Conservation (phyloP, 257 asterid species). For the Plectranthus barbatus region DNA sequence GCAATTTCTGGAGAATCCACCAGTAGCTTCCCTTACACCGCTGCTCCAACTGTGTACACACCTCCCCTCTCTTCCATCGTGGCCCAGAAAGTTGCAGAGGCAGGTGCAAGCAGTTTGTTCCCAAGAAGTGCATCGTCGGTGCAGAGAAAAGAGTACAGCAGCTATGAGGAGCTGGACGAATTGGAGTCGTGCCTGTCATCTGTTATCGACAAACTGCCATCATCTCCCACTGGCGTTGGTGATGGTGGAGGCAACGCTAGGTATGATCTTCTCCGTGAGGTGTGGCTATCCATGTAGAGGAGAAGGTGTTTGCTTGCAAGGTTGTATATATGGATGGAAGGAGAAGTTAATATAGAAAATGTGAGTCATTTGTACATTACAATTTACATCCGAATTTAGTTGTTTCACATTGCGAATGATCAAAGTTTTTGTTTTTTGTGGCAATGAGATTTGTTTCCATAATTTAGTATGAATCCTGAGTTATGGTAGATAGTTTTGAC, state of each 20-base stretch:
- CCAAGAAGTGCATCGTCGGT: slow-evolving; percentile 57
- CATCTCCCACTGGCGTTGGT: slow-evolving; percentile 26
- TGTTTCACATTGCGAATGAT: neutral
- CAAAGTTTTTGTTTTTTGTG: neutral
- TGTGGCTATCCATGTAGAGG: slow-evolving; percentile 50
- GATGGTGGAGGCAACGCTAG: slow-evolving; percentile 37
- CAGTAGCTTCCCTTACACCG: slow-evolving; percentile 65
- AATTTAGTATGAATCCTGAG: too few relatives aligned
- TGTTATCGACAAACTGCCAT: slow-evolving; percentile 35
- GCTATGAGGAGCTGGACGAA: slow-evolving; percentile 86
- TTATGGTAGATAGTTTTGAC: slow-evolving; percentile 49
- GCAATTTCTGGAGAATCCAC: slow-evolving; percentile 37
- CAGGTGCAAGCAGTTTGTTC: slow-evolving; percentile 34
- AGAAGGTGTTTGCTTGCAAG: neutral
- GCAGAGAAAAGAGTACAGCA: slow-evolving; percentile 86
- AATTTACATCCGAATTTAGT: neutral
- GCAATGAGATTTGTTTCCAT: neutral
- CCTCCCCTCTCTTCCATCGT: slow-evolving; percentile 56
- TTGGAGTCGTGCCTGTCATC: slow-evolving; percentile 54
- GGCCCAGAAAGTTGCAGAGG: slow-evolving; percentile 58
- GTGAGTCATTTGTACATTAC: too few relatives aligned
- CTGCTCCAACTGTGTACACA: slow-evolving; percentile 49
- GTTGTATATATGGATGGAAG: slow-evolving; percentile 4
- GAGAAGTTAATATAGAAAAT: too few relatives aligned
- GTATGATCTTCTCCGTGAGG: slow-evolving; percentile 87